Evolutionary conservation across 371 early-diverging fungal species (phyloP), one percentile per base, ranked within the genome.

Genomic region (Blakeslea trispora): DNA sequence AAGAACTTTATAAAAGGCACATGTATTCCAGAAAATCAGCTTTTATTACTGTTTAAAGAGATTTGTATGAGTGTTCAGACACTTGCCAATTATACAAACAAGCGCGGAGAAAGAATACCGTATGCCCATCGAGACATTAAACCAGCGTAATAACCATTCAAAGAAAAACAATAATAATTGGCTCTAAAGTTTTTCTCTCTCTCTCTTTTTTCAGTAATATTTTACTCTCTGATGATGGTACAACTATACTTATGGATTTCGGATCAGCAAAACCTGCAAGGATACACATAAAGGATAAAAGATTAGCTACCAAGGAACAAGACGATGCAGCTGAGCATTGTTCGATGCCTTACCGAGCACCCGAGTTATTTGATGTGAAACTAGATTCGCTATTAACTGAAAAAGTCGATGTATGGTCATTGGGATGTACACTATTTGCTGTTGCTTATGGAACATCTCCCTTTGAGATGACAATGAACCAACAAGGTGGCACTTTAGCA

Each of bases 51-150:
- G 44, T 88, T 91, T 44, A 62, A 71, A 23, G 81, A 77, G 7
- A 53, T 90, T 14, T 89, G 91, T 48, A 65, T 68, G 18, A 86
- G 84, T 3, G 81, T 89, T n/a, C 60, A 74, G 31, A 75, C 70
- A 0, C 45, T 91, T 31, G 87, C 87, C 54, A 67, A 66, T 32
- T 86, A 84, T 60, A 64, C 61, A 24, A 58, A 81, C 46, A 79
- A 82, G 7, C 66, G 43, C 9, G 75, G 71, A 19, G 63, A 70
- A 4, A 51, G 71, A 53, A 70, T 79, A 44, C 81, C 85, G 2
- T 89, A 82, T 74, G 88, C 86, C 22, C 92, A 91, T 64, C 74
- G 91, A 22, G 91, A 91, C 59, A 88, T 91, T 54, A 91, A 91
- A 61, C 90, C 89, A n/a, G 90, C 80, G 76, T 85, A 82, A 57